These are phyloP conservation scores for Sporisorium reilianum DNA, from an alignment of 1,284 basidiomycete genomes.

Conservation along the genomic window DNA sequence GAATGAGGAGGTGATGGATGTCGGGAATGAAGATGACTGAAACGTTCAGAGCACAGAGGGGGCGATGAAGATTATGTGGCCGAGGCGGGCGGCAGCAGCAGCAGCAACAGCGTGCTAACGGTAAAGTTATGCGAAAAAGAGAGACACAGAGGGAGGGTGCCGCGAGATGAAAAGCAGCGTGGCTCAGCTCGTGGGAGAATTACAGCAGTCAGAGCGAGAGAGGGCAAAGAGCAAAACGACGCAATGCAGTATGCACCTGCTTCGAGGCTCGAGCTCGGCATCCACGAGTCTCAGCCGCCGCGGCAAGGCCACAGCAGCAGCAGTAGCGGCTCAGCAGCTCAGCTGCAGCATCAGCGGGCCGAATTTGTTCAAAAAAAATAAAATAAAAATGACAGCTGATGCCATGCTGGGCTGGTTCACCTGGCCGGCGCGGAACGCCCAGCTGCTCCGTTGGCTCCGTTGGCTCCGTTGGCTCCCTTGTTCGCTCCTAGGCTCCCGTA, in stretches of 20 bases:
- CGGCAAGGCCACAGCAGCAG: not conserved
- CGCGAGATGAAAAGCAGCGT: constrained; percentile 30
- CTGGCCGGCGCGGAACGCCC: too few relatives aligned
- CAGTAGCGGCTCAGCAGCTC: too few relatives aligned
- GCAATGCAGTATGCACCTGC: too few relatives aligned
- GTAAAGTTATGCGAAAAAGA: not conserved
- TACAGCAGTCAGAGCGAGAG: not conserved
- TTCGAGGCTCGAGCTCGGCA: constrained; percentile 12
- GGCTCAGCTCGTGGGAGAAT: constrained; percentile 37
- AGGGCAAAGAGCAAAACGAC: not conserved
- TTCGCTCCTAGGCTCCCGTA: too few relatives aligned
- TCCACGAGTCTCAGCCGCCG: constrained; percentile 14
- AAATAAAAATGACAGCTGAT: not conserved
- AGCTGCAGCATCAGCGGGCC: too few relatives aligned
- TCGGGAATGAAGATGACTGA: constrained; percentile 5
- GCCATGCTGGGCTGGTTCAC: not conserved
- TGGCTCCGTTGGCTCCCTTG: too few relatives aligned
- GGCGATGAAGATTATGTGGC: not conserved
- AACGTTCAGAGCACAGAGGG: too few relatives aligned
- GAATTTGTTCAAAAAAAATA: constrained; percentile 1
- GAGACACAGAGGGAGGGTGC: constrained; percentile 5
- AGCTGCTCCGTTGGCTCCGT: too few relatives aligned
- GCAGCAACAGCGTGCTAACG: not conserved
- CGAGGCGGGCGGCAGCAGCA: not conserved
- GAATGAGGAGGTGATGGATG: not conserved